These are phyloP conservation scores for Yamadazyma pseudoaaseri DNA, from an alignment of 1,139 yeast species.

Conservation along the genomic window DNA sequence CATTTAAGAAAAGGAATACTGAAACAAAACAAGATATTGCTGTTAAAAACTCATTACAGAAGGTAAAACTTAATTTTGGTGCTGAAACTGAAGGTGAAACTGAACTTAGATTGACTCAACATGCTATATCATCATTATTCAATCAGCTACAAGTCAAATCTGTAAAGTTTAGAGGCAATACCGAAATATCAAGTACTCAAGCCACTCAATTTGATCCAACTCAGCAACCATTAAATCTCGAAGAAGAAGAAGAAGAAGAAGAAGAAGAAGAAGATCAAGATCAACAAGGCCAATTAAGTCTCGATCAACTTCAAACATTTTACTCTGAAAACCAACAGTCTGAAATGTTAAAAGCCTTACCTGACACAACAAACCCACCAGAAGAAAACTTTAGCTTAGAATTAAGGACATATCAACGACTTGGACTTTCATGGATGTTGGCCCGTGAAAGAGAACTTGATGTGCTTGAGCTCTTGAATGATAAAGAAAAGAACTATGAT, in stretches of 20 bases:
- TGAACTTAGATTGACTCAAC: slow-evolving; percentile 51
- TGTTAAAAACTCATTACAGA: slow-evolving; percentile 7
- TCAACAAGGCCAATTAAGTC: slow-evolving; percentile 42
- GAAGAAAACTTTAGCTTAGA: slow-evolving; percentile 50
- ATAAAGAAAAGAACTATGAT: slow-evolving; percentile 16
- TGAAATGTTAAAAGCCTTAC: slow-evolving; percentile 50
- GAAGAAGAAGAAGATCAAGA: slow-evolving; percentile 16
- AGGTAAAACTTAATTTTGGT: slow-evolving; percentile 22
- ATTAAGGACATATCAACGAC: slow-evolving; percentile 72
- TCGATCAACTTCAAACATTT: slow-evolving; percentile 75
- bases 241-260: slow-evolving; percentile 7
- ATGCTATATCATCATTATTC: slow-evolving; percentile 57
- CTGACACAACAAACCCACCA: slow-evolving; percentile 63
- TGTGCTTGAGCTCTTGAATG: slow-evolving; percentile 31
- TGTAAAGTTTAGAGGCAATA: slow-evolving; percentile 9
- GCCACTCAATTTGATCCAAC: slow-evolving; percentile 9
- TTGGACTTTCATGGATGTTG: slow-evolving; percentile 83
- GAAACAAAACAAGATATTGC: slow-evolving; percentile 9
- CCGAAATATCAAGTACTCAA: slow-evolving; percentile 6
- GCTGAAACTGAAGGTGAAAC: slow-evolving; percentile 58
- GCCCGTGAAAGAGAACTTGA: slow-evolving; percentile 57
- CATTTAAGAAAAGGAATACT: slow-evolving; percentile 37
- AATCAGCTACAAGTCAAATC: slow-evolving; percentile 37
- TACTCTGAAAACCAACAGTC: slow-evolving; percentile 65
- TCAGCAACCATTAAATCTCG: slow-evolving; percentile 2